A percentile compares a stretch with the other conserved stretches of the same genome.
These are phyloP conservation scores for Aspergillus fijiensis DNA, from an alignment of 2,329 filamentous ascomycete species.

Conservation along the genomic window DNA sequence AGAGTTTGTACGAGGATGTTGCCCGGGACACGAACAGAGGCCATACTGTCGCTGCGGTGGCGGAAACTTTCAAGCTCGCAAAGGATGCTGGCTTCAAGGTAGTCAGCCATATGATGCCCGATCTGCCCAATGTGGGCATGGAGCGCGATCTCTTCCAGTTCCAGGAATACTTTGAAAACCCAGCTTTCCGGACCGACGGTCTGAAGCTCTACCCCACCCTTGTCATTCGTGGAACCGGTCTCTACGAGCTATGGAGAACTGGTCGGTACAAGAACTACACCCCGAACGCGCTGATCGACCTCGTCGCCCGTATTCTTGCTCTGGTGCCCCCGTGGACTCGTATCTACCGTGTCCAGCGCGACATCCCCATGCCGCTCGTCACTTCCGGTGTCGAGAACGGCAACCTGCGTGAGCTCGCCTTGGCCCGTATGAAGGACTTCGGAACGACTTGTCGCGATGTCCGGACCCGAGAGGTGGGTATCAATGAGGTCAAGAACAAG, in stretches of 20 bases:
- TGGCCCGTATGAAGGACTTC: slow-evolving; percentile 99
- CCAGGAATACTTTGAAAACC: slow-evolving; percentile 95
- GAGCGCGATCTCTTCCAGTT: slow-evolving; percentile 97
- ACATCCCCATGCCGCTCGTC: slow-evolving; percentile 99
- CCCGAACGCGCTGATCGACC: slow-evolving; percentile 90
- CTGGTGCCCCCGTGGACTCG: slow-evolving; percentile 96
- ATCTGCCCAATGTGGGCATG: slow-evolving; percentile 96
- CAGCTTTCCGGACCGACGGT: slow-evolving; percentile 91
- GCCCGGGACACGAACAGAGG: slow-evolving; percentile 97
- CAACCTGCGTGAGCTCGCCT: slow-evolving; percentile 86
- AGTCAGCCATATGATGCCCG: slow-evolving; percentile 99
- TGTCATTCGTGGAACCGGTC: slow-evolving; percentile 90
- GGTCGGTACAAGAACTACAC: slow-evolving; percentile 98
- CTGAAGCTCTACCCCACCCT: slow-evolving; percentile 98
- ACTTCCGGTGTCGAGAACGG: slow-evolving; percentile 98
- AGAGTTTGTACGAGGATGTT: slow-evolving; percentile 96
- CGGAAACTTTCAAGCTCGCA: slow-evolving; percentile 93
- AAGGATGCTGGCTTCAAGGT: slow-evolving; percentile 99
- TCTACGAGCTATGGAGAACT: slow-evolving; percentile 97
- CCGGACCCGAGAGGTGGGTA: slow-evolving; percentile 90
- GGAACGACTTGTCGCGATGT: slow-evolving; percentile 96
- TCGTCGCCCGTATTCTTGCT: slow-evolving; percentile 93
- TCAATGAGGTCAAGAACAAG: slow-evolving; percentile 99
- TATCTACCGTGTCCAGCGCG: slow-evolving; percentile 96
- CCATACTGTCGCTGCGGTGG: slow-evolving; percentile 91